phyloP scores from a whole-genome alignment of 2,329 filamentous ascomycete species.

The Colletotrichum abscissum region DNA sequence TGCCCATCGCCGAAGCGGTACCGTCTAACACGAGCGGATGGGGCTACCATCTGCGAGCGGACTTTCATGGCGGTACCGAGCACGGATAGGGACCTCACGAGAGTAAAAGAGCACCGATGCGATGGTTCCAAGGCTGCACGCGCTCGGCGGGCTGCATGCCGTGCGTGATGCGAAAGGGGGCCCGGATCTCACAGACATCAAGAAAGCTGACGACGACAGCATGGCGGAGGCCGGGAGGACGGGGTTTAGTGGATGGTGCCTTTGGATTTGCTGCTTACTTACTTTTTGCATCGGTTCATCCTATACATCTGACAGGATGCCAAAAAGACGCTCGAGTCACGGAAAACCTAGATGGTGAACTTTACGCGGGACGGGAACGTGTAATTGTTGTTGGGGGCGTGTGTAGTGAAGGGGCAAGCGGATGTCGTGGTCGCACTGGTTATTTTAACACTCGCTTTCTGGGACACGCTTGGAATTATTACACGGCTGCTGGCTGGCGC shows the following conservation, averaged over 20 bases:
- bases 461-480: background rate
- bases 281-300: background rate
- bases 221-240: background rate
- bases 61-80: background rate
- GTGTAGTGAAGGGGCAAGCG: background rate
- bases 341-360: background rate
- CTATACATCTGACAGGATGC: background rate
- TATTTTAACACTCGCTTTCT: conserved; percentile 8
- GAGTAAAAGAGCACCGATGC: background rate
- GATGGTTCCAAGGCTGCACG: background rate
- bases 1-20: background rate
- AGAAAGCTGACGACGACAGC: background rate
- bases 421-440: background rate
- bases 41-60: background rate
- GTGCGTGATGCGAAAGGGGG: background rate
- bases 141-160: background rate
- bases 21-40: background rate
- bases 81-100: background rate
- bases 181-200: background rate
- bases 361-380: background rate
- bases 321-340: background rate
- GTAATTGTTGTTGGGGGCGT: background rate
- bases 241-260: background rate
- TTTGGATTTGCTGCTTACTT: background rate
- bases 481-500: background rate